A percentile compares a stretch with the other conserved stretches of the same genome.
Evolutionary conservation across 805 yeast species (phyloP).

Genomic region (Myxozyma lipomycoides): DNA sequence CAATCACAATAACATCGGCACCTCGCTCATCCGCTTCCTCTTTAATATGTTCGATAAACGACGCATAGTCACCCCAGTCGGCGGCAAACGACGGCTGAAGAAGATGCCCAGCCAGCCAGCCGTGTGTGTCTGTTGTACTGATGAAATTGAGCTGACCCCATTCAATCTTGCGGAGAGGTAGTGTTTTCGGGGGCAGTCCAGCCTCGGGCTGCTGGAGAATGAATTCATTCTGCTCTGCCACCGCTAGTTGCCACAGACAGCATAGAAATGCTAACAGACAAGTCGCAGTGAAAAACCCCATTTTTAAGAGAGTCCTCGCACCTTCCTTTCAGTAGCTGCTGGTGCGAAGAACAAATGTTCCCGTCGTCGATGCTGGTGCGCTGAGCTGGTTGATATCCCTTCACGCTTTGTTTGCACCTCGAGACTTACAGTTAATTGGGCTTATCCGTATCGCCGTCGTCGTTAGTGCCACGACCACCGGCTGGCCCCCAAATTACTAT

Average conservation of each 20-base stretch:
- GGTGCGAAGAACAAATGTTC: too few species aligned
- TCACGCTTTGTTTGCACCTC: too few species aligned
- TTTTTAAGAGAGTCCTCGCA: too few species aligned
- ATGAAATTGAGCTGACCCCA: conserved; percentile 78
- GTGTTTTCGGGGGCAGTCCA: conserved; percentile 38
- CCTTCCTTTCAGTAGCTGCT: too few species aligned
- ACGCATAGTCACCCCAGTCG: conserved; percentile 88
- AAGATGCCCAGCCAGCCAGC: conserved; percentile 87
- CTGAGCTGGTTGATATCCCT: too few species aligned
- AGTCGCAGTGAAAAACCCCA: too few species aligned
- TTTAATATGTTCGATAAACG: conserved; percentile 57
- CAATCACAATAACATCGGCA: conserved; percentile 69
- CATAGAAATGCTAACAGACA: too few species aligned
- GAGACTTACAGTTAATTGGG: too few species aligned
- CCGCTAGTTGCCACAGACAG: background rate
- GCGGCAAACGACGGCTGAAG: conserved; percentile 73
- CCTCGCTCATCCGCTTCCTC: conserved; percentile 43
- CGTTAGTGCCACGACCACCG: too few species aligned
- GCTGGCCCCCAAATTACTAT: too few species aligned
- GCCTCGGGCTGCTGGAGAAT: conserved; percentile 36
- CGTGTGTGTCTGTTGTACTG: conserved; percentile 97
- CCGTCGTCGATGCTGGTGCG: too few species aligned
- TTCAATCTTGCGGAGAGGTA: conserved; percentile 49
- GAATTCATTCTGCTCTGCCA: conserved; percentile 4
- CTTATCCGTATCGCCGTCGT: too few species aligned